Conservation (phyloP, 495 filamentous ascomycete species). For the Lentithecium fluviatile region DNA sequence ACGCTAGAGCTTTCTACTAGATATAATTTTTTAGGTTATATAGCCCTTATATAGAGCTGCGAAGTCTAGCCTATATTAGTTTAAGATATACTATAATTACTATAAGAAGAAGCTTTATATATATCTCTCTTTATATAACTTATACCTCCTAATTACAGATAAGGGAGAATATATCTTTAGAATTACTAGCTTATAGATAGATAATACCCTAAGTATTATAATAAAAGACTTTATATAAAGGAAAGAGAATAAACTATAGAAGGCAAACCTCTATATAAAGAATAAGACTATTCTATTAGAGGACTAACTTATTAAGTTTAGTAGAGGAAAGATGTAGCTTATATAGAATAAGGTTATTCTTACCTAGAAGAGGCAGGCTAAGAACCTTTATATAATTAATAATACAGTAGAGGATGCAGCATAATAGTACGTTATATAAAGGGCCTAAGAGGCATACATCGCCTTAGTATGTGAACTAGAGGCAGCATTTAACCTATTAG, state of each 20-base stretch:
- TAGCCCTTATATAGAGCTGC: background rate
- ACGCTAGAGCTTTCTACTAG: background rate
- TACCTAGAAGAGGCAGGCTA: background rate
- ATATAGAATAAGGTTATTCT: background rate
- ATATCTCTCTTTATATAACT: background rate
- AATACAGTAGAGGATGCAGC: background rate
- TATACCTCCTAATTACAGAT: background rate
- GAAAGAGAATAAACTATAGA: background rate
- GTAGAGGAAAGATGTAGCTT: background rate
- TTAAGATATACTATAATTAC: background rate
- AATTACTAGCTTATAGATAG: background rate
- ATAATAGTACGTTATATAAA: background rate
- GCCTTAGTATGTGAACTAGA: constrained; percentile 1
- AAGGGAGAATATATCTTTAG: background rate
- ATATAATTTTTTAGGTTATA: background rate
- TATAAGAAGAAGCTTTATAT: background rate
- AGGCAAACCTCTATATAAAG: background rate
- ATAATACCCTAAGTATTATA: constrained; percentile 1
- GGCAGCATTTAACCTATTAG: background rate
- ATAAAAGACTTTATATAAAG: background rate
- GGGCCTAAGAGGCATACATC: background rate
- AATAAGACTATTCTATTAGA: background rate
- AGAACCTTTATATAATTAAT: background rate
- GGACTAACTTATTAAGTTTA: background rate
- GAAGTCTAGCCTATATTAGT: background rate